Percentiles rank a stretch among this genome's conserved stretches.
phyloP scores from a whole-genome alignment of 2,329 filamentous ascomycete genomes.

The Colletotrichum viniferum region DNA sequence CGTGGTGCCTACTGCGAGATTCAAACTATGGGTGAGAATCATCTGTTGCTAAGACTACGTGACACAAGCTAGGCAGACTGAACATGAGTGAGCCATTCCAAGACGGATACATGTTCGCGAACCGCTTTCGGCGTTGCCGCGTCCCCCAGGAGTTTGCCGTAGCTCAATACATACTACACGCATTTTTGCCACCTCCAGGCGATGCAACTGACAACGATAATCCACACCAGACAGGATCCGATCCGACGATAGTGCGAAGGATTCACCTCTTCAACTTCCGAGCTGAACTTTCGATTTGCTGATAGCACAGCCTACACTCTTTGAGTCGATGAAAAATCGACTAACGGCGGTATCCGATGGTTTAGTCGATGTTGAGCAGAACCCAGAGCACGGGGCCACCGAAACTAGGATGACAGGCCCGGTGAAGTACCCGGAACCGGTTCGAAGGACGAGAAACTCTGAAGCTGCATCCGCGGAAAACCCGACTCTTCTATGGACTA shows the following conservation, averaged over 20 bases:
- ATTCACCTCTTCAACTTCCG: background rate
- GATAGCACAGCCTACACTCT: background rate
- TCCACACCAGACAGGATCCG: background rate
- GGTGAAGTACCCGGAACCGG: background rate
- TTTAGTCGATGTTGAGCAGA: background rate
- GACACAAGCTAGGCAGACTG: accelerated
- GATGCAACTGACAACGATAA: background rate
- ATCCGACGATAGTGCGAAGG: background rate
- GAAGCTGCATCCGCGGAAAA: background rate
- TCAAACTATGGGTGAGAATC: background rate
- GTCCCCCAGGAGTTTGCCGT: background rate
- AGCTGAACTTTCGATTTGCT: background rate
- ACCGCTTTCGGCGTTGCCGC: background rate
- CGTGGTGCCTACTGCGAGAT: background rate
- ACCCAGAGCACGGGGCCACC: background rate
- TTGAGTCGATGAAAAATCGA: background rate
- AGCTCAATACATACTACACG: background rate
- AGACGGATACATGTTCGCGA: background rate
- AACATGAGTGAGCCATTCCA: background rate
- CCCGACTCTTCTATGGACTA: background rate
- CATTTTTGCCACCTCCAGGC: background rate
- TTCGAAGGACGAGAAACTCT: background rate
- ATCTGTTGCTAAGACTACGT: background rate
- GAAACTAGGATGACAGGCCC: background rate
- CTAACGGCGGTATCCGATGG: background rate